Base-by-base conservation (phyloP, 495 filamentous ascomycete genomes). In the Thermothielavioides terrestris region DNA sequence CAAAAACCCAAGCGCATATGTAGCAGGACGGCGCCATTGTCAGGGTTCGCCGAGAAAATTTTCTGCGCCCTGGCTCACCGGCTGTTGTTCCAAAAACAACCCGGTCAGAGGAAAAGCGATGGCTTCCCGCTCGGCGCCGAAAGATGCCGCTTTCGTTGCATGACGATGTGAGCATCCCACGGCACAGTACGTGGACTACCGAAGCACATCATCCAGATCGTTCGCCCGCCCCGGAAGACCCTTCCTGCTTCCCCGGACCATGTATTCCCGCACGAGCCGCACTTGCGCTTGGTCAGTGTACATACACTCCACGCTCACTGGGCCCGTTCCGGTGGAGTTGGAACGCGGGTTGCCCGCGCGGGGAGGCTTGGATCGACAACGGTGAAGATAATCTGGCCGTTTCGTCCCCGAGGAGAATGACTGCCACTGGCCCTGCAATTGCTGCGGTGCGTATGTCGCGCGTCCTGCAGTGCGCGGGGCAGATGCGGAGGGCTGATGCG, bases 191-290 rank as follows among this genome's bases (percentile, higher is more conserved):
- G 27, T 32, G 17, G 18, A 8, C 6, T n/a, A 17, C 25, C 27
- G 32, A 43, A 37, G 41, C 41, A 38, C 46, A 50, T 55, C 47
- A 42, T 42, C 42, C 34, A 42, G 47, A 46, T 55, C 42, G 53
- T 34, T 39, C 46, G 30, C 39, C 44, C 39, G 46, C 35, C n/a
- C 39, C 52, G 52, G 52, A 55, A 50, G 21, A 17, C 7, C 31
- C 40, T 31, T 45, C 38, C 52, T 49, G 46, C 52, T 49, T 49
- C 45, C 52, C 40, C 52, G 46, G 15, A 17, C 22, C 46, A 32
- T 40, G 25, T 27, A 28, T 30, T 52, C 42, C 50, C 42, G 50
- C 27, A 27, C n/a, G 18, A 26, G 9, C 37, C 47, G n/a, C 37
- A 21, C 20, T 27, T 25, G n/a, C 8, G 37, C 10, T 32, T 32